Evolutionary conservation across 176 grass and related monocot genomes (phyloP).

Genomic region (Areca catechu): DNA sequence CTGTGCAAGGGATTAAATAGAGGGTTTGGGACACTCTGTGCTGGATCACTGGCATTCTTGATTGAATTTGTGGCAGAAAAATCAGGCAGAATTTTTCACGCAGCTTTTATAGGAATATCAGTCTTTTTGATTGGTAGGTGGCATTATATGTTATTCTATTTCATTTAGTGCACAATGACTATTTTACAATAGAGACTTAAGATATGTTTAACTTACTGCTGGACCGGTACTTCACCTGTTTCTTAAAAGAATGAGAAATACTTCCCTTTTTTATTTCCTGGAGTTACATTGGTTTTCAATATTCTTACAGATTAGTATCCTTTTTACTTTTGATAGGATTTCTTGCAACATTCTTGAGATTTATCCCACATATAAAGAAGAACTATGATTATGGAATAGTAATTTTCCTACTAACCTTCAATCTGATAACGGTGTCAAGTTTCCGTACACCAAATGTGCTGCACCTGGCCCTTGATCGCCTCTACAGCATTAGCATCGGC

Average conservation of each 20-base stretch:
- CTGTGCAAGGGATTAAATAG: slow-evolving; percentile 97
- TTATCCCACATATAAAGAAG: slow-evolving; percentile 84
- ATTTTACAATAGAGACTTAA: no score
- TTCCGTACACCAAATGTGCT: slow-evolving; percentile 59
- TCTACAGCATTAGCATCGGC: slow-evolving; percentile 71
- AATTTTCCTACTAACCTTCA: slow-evolving; percentile 92
- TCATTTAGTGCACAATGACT: not conserved
- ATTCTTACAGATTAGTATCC: not conserved
- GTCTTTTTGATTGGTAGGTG: slow-evolving; percentile 66
- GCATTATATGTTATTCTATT: no score
- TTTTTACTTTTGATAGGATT: slow-evolving; percentile 53
- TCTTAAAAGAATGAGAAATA: no score
- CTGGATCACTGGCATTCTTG: slow-evolving; percentile 73
- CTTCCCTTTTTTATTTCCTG: no score
- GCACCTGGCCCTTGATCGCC: slow-evolving; percentile 55
- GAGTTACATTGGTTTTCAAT: no score
- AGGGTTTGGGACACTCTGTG: slow-evolving; percentile 71
- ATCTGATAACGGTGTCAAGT: slow-evolving; percentile 90
- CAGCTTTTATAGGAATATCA: slow-evolving; percentile 54
- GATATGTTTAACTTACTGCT: no score
- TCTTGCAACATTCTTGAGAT: slow-evolving; percentile 63
- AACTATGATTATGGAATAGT: slow-evolving; percentile 85
- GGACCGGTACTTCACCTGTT: no score
- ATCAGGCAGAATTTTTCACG: slow-evolving; percentile 45
- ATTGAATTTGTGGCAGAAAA: slow-evolving; percentile 64